These are phyloP conservation scores for Gracilaria domingensis DNA, from an alignment of 23 red algal species.

Conservation along the genomic window DNA sequence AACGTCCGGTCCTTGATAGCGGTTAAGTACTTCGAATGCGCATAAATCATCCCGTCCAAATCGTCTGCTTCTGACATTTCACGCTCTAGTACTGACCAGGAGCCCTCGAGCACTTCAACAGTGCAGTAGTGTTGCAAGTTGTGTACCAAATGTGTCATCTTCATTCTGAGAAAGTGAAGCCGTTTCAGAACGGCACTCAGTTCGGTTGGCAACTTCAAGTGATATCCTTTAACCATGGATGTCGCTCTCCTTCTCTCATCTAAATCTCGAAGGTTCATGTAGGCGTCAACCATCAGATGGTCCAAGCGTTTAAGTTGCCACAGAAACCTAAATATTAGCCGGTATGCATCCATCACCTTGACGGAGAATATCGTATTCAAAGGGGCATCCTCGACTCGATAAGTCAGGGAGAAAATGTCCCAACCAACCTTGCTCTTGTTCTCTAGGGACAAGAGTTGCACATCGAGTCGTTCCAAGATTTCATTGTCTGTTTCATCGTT, in stretches of 20 bases:
- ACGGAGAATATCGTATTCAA: conserved; percentile 86
- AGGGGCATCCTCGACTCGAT: conserved; percentile 86
- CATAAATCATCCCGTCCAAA: conserved; percentile 77
- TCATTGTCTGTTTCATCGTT: conserved; percentile 71
- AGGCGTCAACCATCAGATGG: conserved; percentile 59
- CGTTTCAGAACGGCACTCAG: conserved; percentile 50
- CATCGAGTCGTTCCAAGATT: conserved; percentile 86
- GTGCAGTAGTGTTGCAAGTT: conserved; percentile 93
- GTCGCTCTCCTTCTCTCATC: conserved; percentile 24
- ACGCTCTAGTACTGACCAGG: conserved; percentile 68
- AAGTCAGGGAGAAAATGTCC: conserved; percentile 87
- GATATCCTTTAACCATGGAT: not conserved
- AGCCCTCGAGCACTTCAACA: conserved; percentile 86
- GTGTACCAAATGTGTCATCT: conserved; percentile 86
- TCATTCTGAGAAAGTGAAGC: conserved; percentile 82
- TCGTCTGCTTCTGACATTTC: conserved; percentile 71
- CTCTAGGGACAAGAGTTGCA: conserved; percentile 55
- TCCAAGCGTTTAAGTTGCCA: conserved; percentile 87
- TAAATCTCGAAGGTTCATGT: conserved; percentile 43
- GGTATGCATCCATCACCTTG: conserved; percentile 91
- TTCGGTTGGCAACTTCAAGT: not conserved
- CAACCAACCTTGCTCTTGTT: conserved; percentile 64
- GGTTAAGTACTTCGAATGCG: conserved; percentile 72
- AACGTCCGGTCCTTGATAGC: conserved; percentile 80
- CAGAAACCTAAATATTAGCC: conserved; percentile 76